Conservation (phyloP, 192 early-diverging fungal genomes). For the Jimgerdemannia lactiflua region DNA sequence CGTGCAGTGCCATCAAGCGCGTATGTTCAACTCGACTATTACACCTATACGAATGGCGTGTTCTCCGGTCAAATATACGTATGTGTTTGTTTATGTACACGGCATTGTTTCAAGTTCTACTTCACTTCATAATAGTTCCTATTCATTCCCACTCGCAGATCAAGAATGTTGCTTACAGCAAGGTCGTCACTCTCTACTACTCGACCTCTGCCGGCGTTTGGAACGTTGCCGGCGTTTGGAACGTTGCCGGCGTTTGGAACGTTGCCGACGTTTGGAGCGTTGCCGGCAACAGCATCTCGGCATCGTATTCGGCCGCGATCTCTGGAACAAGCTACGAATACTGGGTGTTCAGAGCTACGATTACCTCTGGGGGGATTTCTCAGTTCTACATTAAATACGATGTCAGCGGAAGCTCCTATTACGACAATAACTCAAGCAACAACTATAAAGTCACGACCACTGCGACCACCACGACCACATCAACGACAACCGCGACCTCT, state of each 20-base stretch:
- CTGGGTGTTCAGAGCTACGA: slow-evolving; percentile 18
- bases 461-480: not conserved
- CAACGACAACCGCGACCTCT: not conserved
- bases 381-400: slow-evolving; percentile 34
- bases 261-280: slow-evolving; percentile 7
- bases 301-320: slow-evolving; percentile 9
- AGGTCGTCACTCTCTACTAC: slow-evolving; percentile 8
- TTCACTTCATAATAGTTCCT: not conserved
- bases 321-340: slow-evolving; percentile 25
- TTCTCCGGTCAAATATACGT: slow-evolving; percentile 11
- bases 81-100: not conserved
- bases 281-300: slow-evolving; percentile 1
- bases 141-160: not conserved
- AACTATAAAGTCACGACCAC: slow-evolving; percentile 1
- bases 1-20: no score
- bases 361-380: slow-evolving; percentile 15
- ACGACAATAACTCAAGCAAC: slow-evolving; percentile 26
- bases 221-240: no score
- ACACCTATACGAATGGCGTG: no score
- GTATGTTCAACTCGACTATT: no score
- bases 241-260: slow-evolving; percentile 3
- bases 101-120: not conserved
- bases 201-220: not conserved
- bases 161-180: slow-evolving; percentile 9
- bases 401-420: slow-evolving; percentile 30